Conservation (phyloP, 1,284 basidiomycete genomes). For the Agaricales sp. region DNA sequence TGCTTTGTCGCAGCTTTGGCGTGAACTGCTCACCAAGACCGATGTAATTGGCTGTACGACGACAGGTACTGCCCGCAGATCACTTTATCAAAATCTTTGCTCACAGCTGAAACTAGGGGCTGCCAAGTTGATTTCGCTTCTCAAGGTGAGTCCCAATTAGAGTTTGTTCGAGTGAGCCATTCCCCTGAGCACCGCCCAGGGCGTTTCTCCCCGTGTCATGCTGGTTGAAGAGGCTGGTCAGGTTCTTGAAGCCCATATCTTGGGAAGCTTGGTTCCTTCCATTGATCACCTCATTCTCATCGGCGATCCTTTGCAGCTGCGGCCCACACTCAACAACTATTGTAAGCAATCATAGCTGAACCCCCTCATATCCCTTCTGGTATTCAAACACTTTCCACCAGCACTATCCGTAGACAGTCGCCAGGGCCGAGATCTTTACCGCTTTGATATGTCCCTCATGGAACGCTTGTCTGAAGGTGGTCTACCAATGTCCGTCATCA, state of each 20-base stretch:
- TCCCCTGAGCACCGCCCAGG: constrained; percentile 26
- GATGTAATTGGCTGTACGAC: constrained; percentile 68
- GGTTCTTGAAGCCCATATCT: constrained; percentile 64
- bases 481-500: constrained; percentile 45
- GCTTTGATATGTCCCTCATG: constrained; percentile 57
- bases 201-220: constrained; percentile 40
- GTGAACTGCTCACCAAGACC: constrained; percentile 36
- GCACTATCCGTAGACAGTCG: constrained; percentile 44
- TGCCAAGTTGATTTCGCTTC: constrained; percentile 46
- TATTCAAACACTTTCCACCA: constrained; percentile 16
- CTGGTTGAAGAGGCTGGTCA: constrained; percentile 70
- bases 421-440: constrained; percentile 34
- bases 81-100: constrained; percentile 3
- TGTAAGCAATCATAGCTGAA: constrained; percentile 25
- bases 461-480: constrained; percentile 42
- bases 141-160: constrained; percentile 31
- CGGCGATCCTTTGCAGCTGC: constrained; percentile 62
- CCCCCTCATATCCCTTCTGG: neutral
- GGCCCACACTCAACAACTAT: constrained; percentile 57
- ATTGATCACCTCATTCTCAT: constrained; percentile 57
- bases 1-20: constrained; percentile 19
- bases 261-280: constrained; percentile 50
- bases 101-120: constrained; percentile 32
- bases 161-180: constrained; percentile 3
- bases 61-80: constrained; percentile 28